Conservation (phyloP, 805 yeast genomes). For the Candida dajiaensis region DNA sequence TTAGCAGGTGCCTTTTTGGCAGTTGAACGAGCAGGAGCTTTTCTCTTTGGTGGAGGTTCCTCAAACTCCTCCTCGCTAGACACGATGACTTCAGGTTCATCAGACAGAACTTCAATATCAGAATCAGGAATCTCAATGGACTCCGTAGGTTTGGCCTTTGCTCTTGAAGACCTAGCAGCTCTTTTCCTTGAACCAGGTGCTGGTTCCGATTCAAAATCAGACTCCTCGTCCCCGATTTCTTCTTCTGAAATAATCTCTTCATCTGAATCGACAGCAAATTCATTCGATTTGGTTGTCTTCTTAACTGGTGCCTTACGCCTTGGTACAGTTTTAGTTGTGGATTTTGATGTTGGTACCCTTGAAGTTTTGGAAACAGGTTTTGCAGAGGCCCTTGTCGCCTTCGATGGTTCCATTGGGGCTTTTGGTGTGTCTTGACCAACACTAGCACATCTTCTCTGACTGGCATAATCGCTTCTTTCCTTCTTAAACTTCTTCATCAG, state of each 20-base stretch:
- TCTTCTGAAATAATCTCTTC: background rate
- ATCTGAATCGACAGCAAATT: background rate
- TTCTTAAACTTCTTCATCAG: conserved; percentile 38
- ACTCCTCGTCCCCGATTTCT: background rate
- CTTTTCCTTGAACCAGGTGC: background rate
- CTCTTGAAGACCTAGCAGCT: background rate
- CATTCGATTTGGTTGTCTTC: background rate
- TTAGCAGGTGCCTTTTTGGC: background rate
- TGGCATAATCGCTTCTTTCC: conserved; percentile 18
- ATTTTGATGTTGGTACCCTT: background rate
- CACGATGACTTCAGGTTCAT: background rate
- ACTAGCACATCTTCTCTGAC: conserved; percentile 1
- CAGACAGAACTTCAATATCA: background rate
- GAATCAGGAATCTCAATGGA: background rate
- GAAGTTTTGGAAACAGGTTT: background rate
- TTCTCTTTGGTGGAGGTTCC: background rate
- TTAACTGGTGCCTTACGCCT: background rate
- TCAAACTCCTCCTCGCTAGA: background rate
- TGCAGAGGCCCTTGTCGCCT: background rate
- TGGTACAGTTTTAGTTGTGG: background rate
- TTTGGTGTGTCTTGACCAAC: background rate
- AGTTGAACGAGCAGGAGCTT: background rate
- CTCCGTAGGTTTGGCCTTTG: background rate
- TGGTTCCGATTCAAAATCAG: background rate
- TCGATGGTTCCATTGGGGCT: background rate